phyloP scores from a whole-genome alignment of 2,329 filamentous ascomycete species.

The Colletotrichum australisinense region DNA sequence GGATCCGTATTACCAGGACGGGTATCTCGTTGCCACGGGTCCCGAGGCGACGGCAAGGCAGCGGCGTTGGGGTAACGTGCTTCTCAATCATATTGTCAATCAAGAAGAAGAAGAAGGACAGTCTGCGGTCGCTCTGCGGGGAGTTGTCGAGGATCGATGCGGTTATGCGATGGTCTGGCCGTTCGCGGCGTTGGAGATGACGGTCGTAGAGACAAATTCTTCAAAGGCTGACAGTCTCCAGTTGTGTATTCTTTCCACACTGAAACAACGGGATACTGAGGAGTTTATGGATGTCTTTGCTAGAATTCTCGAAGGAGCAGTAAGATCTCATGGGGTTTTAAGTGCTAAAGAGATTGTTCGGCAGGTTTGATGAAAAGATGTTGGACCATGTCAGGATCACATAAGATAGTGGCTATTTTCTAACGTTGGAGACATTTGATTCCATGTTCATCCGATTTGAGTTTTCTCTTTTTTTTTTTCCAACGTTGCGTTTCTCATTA shows the following conservation, averaged over 20 bases:
- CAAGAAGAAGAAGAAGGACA: background rate
- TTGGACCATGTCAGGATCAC: too few species aligned
- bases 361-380: background rate
- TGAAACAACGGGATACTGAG: background rate
- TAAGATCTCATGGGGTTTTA: background rate
- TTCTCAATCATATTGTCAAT: background rate
- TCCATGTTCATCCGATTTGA: background rate
- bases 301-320: background rate
- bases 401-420: too few species aligned
- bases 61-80: background rate
- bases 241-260: constrained; percentile 4
- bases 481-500: background rate
- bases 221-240: background rate
- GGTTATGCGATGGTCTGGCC: background rate
- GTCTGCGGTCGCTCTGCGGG: background rate
- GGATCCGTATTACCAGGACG: constrained; percentile 3
- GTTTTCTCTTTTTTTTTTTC: background rate
- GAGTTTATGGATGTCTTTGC: background rate
- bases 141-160: background rate
- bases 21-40: background rate
- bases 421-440: background rate
- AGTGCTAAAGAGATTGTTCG: background rate
- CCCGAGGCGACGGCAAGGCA: background rate
- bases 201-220: background rate
- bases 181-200: constrained; percentile 1